phyloP scores from a whole-genome alignment of 208 protist species.

The Leishmania aethiopica region DNA sequence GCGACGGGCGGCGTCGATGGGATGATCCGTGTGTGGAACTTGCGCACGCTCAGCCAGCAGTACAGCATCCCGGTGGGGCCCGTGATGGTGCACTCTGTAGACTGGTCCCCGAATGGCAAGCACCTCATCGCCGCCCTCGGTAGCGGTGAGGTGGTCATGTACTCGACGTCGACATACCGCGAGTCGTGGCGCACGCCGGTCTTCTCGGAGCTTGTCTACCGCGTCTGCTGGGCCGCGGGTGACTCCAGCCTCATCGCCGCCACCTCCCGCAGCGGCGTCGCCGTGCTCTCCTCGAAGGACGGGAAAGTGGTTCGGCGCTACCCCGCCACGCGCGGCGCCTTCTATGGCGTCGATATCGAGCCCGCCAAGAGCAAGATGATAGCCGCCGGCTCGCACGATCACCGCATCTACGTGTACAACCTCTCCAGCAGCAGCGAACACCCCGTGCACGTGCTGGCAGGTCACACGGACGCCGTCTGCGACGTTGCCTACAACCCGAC shows the following conservation, averaged over 20 bases:
- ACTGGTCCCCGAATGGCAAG: conserved; percentile 87
- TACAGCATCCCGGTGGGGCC: conserved; percentile 58
- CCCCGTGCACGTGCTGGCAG: conserved; percentile 58
- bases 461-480: conserved; percentile 79
- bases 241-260: conserved; percentile 61
- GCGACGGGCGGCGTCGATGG: conserved; percentile 85
- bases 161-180: conserved; percentile 62
- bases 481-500: conserved; percentile 81
- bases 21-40: conserved; percentile 87
- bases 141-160: conserved; percentile 80
- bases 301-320: conserved; percentile 80
- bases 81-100: conserved; percentile 75
- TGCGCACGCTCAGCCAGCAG: conserved; percentile 51
- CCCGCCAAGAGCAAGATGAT: conserved; percentile 62
- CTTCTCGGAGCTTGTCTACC: conserved; percentile 50
- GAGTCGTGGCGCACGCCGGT: conserved; percentile 66
- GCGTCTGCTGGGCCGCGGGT: conserved; percentile 50
- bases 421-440: conserved; percentile 51
- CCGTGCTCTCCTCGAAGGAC: conserved; percentile 65
- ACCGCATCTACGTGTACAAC: conserved; percentile 79
- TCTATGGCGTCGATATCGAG: conserved; percentile 79
- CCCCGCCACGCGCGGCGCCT: conserved; percentile 36
- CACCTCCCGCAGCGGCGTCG: conserved; percentile 56
- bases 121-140: conserved; percentile 69
- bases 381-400: conserved; percentile 86